Evolutionary conservation across 75 land plant species (phyloP).

Genomic region (Selaginella tamariscina): DNA sequence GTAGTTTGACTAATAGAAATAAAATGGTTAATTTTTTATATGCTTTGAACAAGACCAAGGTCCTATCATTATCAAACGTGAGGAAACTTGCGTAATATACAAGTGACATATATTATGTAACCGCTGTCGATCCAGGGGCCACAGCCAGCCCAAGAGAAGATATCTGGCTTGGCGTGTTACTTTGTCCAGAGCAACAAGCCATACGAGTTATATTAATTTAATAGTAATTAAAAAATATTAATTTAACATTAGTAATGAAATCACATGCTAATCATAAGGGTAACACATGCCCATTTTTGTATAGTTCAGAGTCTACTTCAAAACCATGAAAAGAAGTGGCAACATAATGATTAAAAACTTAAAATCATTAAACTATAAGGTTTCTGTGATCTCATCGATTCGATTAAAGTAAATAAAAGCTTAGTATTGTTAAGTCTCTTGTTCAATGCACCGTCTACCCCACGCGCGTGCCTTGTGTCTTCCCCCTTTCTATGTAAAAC

Average conservation of each 20-base stretch:
- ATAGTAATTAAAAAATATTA: not conserved
- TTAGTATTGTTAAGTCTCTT: not conserved
- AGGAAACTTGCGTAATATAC: not conserved
- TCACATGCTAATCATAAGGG: not conserved
- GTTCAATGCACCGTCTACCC: not conserved
- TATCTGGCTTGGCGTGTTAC: not conserved
- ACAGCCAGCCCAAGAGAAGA: not conserved
- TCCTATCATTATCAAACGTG: constrained; percentile 3
- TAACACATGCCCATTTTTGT: not conserved
- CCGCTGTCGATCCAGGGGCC: not conserved
- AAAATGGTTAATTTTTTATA: no score
- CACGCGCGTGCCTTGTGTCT: not conserved
- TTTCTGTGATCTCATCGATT: not conserved
- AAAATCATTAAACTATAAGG: no score
- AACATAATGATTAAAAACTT: not conserved
- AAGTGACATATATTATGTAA: not conserved
- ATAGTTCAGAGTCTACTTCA: not conserved
- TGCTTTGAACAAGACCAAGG: no score
- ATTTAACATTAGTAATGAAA: no score
- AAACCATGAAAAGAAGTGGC: not conserved
- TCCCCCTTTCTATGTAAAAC: not conserved
- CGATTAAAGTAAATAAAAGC: not conserved
- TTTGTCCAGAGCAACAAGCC: not conserved
- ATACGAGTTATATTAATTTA: not conserved
- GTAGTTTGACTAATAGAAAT: no score